A percentile compares a stretch with the other conserved stretches of the same genome.
Evolutionary conservation across 23 red algal species (phyloP).

Genomic region (Gracilaria vermiculophylla): DNA sequence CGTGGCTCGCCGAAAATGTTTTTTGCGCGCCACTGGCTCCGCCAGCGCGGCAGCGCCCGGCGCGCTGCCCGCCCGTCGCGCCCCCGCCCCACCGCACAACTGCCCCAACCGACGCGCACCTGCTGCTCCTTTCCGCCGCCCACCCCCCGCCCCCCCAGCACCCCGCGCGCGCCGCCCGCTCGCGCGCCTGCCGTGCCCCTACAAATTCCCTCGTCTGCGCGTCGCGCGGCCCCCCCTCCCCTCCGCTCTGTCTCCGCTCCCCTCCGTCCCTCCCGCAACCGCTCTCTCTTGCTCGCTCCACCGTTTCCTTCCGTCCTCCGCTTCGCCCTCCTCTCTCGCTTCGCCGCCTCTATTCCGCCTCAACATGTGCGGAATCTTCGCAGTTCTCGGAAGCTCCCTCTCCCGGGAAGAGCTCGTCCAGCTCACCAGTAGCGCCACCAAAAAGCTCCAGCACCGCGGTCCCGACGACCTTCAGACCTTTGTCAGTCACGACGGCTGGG

Average conservation of each 20-base stretch:
- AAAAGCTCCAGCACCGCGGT: slow-evolving; percentile 87
- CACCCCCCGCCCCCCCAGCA: background rate
- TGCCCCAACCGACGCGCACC: background rate
- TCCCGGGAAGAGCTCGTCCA: slow-evolving; percentile 34
- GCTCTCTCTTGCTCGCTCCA: background rate
- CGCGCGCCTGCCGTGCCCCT: background rate
- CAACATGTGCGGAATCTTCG: slow-evolving; percentile 95
- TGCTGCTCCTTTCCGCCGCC: background rate
- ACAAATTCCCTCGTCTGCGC: background rate
- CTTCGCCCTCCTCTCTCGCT: background rate
- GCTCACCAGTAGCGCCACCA: slow-evolving; percentile 38
- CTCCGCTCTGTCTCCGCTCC: background rate
- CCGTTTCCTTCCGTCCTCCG: background rate
- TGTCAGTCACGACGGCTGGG: slow-evolving; percentile 77
- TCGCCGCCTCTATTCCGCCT: background rate
- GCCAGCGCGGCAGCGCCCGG: background rate
- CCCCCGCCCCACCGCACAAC: background rate
- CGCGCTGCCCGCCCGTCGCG: background rate
- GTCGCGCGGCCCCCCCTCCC: too few species aligned
- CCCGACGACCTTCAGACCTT: slow-evolving; percentile 76
- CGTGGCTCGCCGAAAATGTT: background rate
- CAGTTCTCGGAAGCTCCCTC: slow-evolving; percentile 57
- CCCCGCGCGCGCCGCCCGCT: too few species aligned
- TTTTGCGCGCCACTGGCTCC: background rate
- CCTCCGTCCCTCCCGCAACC: background rate